Percentiles rank a stretch among this genome's conserved stretches.
These are phyloP conservation scores for Gloeopeniophorella convolvens DNA, from an alignment of 768 basidiomycete species.

Conservation along the genomic window DNA sequence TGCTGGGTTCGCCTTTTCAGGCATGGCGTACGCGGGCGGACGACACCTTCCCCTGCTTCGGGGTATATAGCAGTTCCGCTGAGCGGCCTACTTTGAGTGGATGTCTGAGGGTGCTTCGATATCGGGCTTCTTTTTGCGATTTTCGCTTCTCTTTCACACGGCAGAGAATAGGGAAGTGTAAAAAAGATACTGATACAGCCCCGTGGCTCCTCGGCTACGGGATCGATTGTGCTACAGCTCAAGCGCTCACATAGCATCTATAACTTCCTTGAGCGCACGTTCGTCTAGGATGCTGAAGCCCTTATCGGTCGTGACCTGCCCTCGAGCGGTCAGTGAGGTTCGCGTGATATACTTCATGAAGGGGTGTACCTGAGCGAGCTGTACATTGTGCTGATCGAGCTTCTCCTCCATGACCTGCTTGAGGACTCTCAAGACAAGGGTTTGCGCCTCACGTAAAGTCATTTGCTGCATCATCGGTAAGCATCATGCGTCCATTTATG, in stretches of 20 bases:
- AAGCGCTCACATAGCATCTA: conserved; percentile 68
- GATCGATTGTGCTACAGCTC: neutral
- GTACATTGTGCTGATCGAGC: conserved; percentile 97
- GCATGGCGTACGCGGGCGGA: too few relatives aligned
- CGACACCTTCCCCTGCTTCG: too few relatives aligned
- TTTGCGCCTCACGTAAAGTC: conserved; percentile 82
- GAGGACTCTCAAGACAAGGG: conserved; percentile 77
- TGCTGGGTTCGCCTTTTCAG: too few relatives aligned
- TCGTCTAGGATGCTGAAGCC: conserved; percentile 93
- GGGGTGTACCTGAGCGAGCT: conserved; percentile 74
- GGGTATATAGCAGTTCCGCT: too few relatives aligned
- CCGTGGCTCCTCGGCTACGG: neutral
- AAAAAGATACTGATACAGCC: conserved; percentile 3
- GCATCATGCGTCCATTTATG: neutral
- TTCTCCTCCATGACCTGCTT: conserved; percentile 99
- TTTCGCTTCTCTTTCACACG: neutral
- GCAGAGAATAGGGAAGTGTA: neutral
- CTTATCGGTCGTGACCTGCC: conserved; percentile 67
- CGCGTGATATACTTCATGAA: neutral
- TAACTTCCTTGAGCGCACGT: conserved; percentile 70
- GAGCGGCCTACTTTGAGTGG: too few relatives aligned
- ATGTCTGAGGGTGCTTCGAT: too few relatives aligned
- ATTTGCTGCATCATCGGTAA: conserved; percentile 65
- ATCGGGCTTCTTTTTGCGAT: neutral
- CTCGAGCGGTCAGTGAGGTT: neutral